Base-by-base conservation (phyloP, 2,329 filamentous ascomycete genomes). In the Trichoderma afroharzianum region DNA sequence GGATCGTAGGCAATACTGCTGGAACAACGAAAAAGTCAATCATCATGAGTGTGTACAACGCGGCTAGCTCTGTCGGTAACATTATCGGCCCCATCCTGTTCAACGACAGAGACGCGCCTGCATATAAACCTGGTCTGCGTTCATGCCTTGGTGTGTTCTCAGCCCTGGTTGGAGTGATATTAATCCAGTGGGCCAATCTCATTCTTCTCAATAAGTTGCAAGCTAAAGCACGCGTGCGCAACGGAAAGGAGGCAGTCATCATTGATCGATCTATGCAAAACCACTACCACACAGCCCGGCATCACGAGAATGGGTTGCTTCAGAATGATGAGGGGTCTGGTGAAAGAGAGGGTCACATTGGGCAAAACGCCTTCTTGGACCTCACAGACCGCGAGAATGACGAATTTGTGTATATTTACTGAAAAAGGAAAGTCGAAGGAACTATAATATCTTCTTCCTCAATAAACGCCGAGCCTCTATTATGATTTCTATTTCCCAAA, bases 1-100 rank as follows among this genome's bases (percentile, higher is more conserved):
- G 91, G 91, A 89, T 92, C 71, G 85, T 92, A 6, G 88, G 87
- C 8, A 93, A 93, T 78, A 92, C 89, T 0, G 91, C 85, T 0
- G 91, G 91, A 7, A 88, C 86, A 18, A 92, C 90, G 3, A 92
- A 93, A 80, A 91, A 90, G 76, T 89, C 88, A 0, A 83, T 88
- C 63, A 85, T 89, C 50, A 89, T 91, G 85, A 88, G 87, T 0
- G 80, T 91, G 0, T 92, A 88, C 82, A 90, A 91, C 74, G 89
- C 87, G 1, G 90, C 87, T 0, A 85, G 85, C 2, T 86, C 88
- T 0, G 84, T 86, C 0, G 91, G 91, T 3, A 92, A 92, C 77
- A 91, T 93, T 71, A 84, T 92, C 75, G 91, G 90, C 0, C 90
- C 90, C 0, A 78, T 92, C 0, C 82, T 92, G 0, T 92, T 92